phyloP scores from a whole-genome alignment of 2,329 filamentous ascomycete genomes.

The Penicillium palitans region DNA sequence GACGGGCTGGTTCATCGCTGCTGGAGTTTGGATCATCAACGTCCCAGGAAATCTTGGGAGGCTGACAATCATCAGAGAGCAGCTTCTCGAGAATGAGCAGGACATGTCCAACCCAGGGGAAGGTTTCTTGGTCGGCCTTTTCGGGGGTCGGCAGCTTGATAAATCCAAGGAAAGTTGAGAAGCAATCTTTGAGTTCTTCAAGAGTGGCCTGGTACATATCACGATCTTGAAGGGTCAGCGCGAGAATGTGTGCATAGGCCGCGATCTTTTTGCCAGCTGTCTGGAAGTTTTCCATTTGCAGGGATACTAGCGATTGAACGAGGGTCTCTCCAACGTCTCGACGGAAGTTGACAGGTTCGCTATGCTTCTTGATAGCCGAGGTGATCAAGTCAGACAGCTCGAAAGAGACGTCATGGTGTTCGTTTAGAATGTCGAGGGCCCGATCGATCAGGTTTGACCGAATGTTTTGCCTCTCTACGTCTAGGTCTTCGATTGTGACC shows the following conservation, averaged over 20 bases:
- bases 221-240: conserved; percentile 79
- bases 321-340: conserved; percentile 80
- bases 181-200: conserved; percentile 72
- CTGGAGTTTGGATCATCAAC: conserved; percentile 49
- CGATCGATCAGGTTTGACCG: conserved; percentile 80
- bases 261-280: conserved; percentile 69
- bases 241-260: conserved; percentile 88
- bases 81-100: conserved; percentile 87
- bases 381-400: conserved; percentile 86
- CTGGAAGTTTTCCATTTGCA: conserved; percentile 59
- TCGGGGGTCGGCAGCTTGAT: conserved; percentile 64
- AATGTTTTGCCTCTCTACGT: conserved; percentile 70
- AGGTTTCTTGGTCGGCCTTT: conserved; percentile 72
- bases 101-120: conserved; percentile 89
- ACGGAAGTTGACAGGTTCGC: conserved; percentile 58
- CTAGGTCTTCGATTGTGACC: conserved; percentile 72
- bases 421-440: conserved; percentile 84
- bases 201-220: conserved; percentile 77
- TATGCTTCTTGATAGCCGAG: conserved; percentile 65
- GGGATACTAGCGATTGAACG: conserved; percentile 75
- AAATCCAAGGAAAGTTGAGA: conserved; percentile 74
- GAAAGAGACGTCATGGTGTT: conserved; percentile 84
- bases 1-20: conserved; percentile 57
- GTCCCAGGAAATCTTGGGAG: conserved; percentile 70
- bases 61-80: conserved; percentile 84